These are phyloP conservation scores for Cardamine occulta DNA, from an alignment of 345 rosid species.

Conservation along the genomic window DNA sequence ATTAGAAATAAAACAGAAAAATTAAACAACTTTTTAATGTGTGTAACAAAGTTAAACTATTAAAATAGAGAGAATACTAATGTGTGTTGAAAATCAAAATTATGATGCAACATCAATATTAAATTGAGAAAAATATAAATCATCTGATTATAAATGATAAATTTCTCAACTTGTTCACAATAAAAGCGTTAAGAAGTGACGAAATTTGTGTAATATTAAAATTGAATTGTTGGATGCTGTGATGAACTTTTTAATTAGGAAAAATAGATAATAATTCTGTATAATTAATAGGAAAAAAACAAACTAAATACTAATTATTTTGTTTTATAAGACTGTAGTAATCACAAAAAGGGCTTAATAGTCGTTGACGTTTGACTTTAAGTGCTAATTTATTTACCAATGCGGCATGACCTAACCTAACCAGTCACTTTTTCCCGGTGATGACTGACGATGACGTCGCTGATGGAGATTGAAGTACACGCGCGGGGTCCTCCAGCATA, in stretches of 20 bases:
- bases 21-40: too few species aligned
- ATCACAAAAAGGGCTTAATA: not conserved
- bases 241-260: not conserved
- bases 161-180: not conserved
- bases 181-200: not conserved
- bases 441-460: slow-evolving; percentile 9
- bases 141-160: not conserved
- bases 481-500: slow-evolving; percentile 39
- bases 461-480: slow-evolving; percentile 41
- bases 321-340: not conserved
- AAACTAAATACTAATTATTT: not conserved
- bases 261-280: too few species aligned
- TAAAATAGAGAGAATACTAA: too few species aligned
- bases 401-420: slow-evolving; percentile 24
- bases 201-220: not conserved
- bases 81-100: not conserved
- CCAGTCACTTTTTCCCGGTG: slow-evolving; percentile 2
- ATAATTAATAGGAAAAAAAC: not conserved
- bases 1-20: too few species aligned
- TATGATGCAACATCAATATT: not conserved
- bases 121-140: not conserved
- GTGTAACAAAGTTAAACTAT: too few species aligned
- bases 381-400: not conserved
- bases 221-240: not conserved
- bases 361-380: slow-evolving; percentile 37